These are phyloP conservation scores for Fragaria vesca DNA, from an alignment of 306 rosid species.

Conservation along the genomic window DNA sequence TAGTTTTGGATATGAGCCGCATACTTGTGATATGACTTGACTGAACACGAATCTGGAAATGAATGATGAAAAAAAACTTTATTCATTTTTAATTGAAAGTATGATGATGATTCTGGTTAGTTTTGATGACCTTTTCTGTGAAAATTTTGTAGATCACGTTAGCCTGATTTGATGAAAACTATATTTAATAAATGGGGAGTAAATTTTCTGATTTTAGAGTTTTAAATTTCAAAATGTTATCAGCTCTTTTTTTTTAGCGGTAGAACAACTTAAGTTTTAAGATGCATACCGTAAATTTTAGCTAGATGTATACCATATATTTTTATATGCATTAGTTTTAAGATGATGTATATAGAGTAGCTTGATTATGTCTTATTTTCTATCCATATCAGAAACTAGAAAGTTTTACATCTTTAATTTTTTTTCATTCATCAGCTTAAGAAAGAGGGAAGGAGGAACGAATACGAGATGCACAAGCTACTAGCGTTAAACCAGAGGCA, in stretches of 20 bases:
- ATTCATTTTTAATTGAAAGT: not conserved
- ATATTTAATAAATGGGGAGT: not conserved
- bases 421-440: constrained; percentile 69
- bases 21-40: not conserved
- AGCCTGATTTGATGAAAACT: not conserved
- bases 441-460: constrained; percentile 96
- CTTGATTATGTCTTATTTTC: not conserved
- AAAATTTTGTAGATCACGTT: too few relatives aligned
- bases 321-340: not conserved
- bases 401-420: constrained; percentile 5
- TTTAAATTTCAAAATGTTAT: not conserved
- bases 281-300: too few relatives aligned
- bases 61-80: not conserved
- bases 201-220: not conserved
- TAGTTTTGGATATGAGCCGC: not conserved
- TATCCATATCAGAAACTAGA: not conserved
- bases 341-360: constrained; percentile 10
- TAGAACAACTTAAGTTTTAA: not conserved
- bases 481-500: constrained; percentile 92
- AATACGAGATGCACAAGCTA: constrained; percentile 95
- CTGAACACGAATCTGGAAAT: not conserved
- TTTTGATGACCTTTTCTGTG: not conserved
- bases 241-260: not conserved
- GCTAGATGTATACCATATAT: not conserved
- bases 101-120: not conserved